These are phyloP conservation scores for Trametes cubensis DNA, from an alignment of 768 basidiomycete genomes.

Conservation along the genomic window DNA sequence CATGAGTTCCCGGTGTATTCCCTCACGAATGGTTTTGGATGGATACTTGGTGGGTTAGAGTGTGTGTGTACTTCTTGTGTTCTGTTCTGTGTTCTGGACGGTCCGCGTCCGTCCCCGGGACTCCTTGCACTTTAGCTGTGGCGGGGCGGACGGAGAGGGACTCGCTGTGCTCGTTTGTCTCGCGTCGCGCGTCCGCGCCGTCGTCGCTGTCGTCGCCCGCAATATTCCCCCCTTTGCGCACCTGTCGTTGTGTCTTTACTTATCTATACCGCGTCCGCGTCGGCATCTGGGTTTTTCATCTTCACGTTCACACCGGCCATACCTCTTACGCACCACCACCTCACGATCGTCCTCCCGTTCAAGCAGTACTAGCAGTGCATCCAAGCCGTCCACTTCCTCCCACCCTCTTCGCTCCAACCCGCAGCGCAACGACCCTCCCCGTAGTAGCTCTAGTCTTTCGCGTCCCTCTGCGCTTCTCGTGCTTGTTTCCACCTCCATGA, in stretches of 20 bases:
- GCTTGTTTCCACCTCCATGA: slow-evolving; percentile 6
- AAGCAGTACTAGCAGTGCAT: background rate
- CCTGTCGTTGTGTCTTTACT: slow-evolving; percentile 6
- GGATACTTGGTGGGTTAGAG: background rate
- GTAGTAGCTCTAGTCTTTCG: slow-evolving; percentile 11
- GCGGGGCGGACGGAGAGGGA: slow-evolving; percentile 3
- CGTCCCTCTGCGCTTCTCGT: slow-evolving; percentile 14
- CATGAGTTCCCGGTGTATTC: slow-evolving; percentile 28
- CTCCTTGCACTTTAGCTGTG: slow-evolving; percentile 3
- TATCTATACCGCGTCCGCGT: slow-evolving; percentile 17
- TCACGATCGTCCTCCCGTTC: background rate
- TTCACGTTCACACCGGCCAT: background rate
- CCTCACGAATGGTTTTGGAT: background rate
- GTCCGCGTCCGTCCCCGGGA: slow-evolving; percentile 14
- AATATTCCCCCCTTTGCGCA: slow-evolving; percentile 26
- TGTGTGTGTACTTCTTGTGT: background rate
- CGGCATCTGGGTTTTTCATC: background rate
- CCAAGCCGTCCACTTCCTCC: background rate
- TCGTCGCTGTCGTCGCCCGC: background rate
- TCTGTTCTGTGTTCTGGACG: slow-evolving; percentile 9
- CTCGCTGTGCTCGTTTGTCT: slow-evolving; percentile 10
- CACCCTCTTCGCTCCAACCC: background rate
- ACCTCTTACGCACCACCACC: background rate
- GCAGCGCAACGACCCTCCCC: slow-evolving; percentile 6
- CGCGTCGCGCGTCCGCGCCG: background rate